Percentiles rank a stretch among this genome's conserved stretches.
phyloP scores from a whole-genome alignment of 495 filamentous ascomycete species.

The Xylaria cubensis region DNA sequence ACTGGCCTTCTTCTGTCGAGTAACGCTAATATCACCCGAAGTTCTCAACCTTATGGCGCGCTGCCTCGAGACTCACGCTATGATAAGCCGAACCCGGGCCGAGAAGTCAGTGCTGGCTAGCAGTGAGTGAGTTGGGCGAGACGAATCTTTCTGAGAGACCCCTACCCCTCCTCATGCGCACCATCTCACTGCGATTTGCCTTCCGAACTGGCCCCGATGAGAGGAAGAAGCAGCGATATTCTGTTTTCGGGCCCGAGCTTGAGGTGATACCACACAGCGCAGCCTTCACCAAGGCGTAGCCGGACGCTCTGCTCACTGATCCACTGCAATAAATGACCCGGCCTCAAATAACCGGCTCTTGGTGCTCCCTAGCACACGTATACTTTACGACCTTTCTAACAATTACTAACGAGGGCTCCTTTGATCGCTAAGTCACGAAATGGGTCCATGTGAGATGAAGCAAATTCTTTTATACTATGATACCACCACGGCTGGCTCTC shows the following conservation, averaged over 20 bases:
- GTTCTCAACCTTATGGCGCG: slow-evolving; percentile 89
- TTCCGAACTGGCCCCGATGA: not conserved
- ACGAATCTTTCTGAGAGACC: not conserved
- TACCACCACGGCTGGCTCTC: not conserved
- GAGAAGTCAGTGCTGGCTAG: slow-evolving; percentile 63
- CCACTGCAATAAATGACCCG: not conserved
- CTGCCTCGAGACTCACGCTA: slow-evolving; percentile 84
- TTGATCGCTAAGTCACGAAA: not conserved
- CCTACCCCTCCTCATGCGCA: not conserved
- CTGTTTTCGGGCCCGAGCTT: not conserved
- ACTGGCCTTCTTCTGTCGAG: slow-evolving; percentile 8
- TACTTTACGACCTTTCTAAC: not conserved
- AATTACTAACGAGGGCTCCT: not conserved
- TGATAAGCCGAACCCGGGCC: slow-evolving; percentile 73
- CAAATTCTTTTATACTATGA: not conserved
- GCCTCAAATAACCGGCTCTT: not conserved
- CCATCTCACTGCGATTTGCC: slow-evolving; percentile 24
- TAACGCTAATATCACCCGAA: slow-evolving; percentile 36
- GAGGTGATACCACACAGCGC: not conserved
- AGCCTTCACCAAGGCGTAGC: not conserved
- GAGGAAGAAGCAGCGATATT: not conserved
- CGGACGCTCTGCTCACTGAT: not conserved
- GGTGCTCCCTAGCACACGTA: not conserved
- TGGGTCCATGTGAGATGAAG: not conserved
- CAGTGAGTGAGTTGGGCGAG: slow-evolving; percentile 33